Evolutionary conservation across 352 stramenopile genomes (phyloP), one percentile per base, ranked within the genome.

Genomic region (Phytopythium boreale): DNA sequence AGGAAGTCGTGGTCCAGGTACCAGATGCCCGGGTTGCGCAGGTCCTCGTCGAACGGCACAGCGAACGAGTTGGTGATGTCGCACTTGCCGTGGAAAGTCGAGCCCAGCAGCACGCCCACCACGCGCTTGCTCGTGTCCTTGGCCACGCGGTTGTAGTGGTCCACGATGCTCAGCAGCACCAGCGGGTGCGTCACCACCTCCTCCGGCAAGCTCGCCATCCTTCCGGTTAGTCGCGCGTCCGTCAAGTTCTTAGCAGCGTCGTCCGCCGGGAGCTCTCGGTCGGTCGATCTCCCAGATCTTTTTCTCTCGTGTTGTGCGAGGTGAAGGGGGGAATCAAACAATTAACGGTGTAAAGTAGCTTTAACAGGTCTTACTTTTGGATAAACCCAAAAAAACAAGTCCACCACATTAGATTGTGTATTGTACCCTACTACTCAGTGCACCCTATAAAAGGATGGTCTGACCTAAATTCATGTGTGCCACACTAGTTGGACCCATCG

Each of bases 1-100:
- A 99, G 79, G 71, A 98, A 99, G 82, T 99, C 98, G 80, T 99
- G 97, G 86, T 99, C 98, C 47, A 99, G 80, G 80, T 99, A 99
- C 93, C 98, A 99, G 57, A 99, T 98, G 24, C 81, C 83, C 41
- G 93, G 91, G 80, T 99, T 99, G 60, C 96, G 95, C 53, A 96
- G 76, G 72, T 99, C 97, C 82, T 99, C 98, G 70, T 99, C 98
- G 72, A 99, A 99, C 8, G 98, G 98, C 62, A 99, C 97, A 10
- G 88, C 87, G 72, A 97, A 98, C 62, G 88, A 96, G 76, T 98
- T 98, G 61, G 90, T 97, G 68, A 97, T 90, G 73, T 98, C 92
- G 70, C 93, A 96, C 61, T 93, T 95, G 71, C 96, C 97, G 67
- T 98, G 97, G 70, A 91, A 95, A 11, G 92, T 97, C 37, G 87